Evolutionary conservation across 176 grass and related monocot species (phyloP).

Genomic region (Raddia guianensis): DNA sequence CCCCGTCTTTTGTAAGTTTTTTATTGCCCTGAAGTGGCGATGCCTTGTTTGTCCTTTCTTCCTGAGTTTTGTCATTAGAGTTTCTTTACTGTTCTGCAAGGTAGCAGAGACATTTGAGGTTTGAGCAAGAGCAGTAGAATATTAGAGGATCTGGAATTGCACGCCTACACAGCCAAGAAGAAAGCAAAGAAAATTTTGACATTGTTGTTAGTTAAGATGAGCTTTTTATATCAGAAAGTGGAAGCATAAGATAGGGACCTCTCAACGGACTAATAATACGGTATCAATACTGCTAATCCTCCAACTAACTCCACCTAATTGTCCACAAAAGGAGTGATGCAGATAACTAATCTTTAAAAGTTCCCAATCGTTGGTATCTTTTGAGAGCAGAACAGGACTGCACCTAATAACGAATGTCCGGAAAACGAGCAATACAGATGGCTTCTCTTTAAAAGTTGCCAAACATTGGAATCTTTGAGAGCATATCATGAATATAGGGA

Average conservation of each 20-base stretch:
- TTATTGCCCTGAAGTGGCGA: constrained; percentile 4
- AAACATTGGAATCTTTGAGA: constrained; percentile 2
- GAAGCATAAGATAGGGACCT: constrained; percentile 47
- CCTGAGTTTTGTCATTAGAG: constrained; percentile 23
- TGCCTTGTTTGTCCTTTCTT: constrained; percentile 1
- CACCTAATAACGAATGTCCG: constrained; percentile 27
- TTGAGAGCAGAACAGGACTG: not conserved
- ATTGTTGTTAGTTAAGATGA: constrained; percentile 42
- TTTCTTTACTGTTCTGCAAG: constrained; percentile 16
- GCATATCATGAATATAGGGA: not conserved
- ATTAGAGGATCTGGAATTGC: constrained; percentile 34
- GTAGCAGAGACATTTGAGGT: constrained; percentile 26
- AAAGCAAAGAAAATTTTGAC: constrained; percentile 20
- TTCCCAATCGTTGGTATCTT: constrained; percentile 15
- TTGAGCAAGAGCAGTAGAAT: not conserved
- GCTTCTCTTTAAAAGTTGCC: not conserved
- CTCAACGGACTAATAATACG: constrained; percentile 50
- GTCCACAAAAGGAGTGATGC: constrained; percentile 17
- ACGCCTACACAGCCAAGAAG: constrained; percentile 33
- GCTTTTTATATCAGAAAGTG: constrained; percentile 45
- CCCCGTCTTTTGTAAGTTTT: not conserved
- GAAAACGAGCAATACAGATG: constrained; percentile 9
- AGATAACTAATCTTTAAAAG: constrained; percentile 15
- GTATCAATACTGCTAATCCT: constrained; percentile 20
- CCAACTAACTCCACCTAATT: constrained; percentile 43